Evolutionary conservation across 192 early-diverging fungal genomes (phyloP), one percentile per base, ranked within the genome.

Genomic region (Backusella macrospora): DNA sequence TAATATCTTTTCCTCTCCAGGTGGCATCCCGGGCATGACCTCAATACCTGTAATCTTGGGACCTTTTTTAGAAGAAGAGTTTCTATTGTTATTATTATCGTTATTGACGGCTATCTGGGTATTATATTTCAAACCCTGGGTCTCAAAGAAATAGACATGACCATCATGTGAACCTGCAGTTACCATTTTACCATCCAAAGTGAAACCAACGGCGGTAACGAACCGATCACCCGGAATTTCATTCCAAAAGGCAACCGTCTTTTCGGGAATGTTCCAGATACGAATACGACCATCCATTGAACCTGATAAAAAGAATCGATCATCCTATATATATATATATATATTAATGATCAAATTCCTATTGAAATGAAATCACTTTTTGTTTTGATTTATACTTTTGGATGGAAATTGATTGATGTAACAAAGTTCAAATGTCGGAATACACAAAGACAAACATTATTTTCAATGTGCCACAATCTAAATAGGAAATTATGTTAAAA

Each of bases 41-140:
- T 90, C 89, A 55, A 96, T 93, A 6, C 95, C 93, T 0, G 92
- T 94, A 68, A 96, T 92, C 65, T 94, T 93, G 73, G 83, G 85
- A 12, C 88, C 88, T 14, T 67, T 59, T 73, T 88, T 87, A 4
- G 87, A 42, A 86, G 82, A 63, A 86, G 82, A 42, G 23, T 67
- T 74, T 26, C 67, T n/a, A 45, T 62, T 62, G 8, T 13, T 37
- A 12, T 15, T 18, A 45, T 42, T 47, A 34, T 45, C 42, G 21
- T 68, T 47, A 13, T 29, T 44, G 44, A 93, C 89, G 55, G 92
- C 83, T 72, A 96, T 89, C 67, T 92, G 94, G n/a, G 93, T 93
- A 75, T 91, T 89, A 63, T 94, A 93, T 55, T 85, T 82, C 37
- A 96, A 78, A 1, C 85, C 90, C 37, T 90, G 86, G 13, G 89